These are phyloP conservation scores for Andrographis paniculata DNA, from an alignment of 305 asterid genomes.

Conservation along the genomic window DNA sequence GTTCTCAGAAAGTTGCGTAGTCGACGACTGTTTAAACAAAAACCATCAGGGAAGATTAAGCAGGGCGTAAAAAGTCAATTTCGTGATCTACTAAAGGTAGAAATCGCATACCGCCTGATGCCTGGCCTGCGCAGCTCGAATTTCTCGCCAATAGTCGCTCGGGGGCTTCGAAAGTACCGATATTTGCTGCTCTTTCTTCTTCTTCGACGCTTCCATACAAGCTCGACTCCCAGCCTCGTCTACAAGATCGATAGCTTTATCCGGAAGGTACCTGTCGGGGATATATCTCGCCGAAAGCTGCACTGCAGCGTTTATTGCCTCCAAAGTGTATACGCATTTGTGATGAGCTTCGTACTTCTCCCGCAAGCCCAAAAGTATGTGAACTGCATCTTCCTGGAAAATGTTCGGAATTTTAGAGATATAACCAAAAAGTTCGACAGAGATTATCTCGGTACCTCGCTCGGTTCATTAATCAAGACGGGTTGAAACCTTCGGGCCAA, in stretches of 20 bases:
- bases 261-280: conserved; percentile 94
- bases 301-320: conserved; percentile 95
- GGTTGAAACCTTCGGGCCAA: conserved; percentile 95
- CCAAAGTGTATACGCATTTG: conserved; percentile 75
- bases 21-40: conserved; percentile 36
- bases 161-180: conserved; percentile 64
- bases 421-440: conserved; percentile 7
- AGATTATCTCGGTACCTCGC: conserved; percentile 45
- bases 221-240: conserved; percentile 99
- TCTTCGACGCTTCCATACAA: conserved; percentile 69
- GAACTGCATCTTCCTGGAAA: conserved; percentile 72
- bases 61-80: conserved; percentile 1
- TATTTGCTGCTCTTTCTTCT: conserved; percentile 61
- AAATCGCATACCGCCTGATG: conserved; percentile 53
- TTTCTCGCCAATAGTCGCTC: conserved; percentile 84
- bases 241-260: conserved; percentile 93
- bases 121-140: conserved; percentile 70
- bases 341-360: conserved; percentile 85
- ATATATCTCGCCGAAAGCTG: conserved; percentile 79
- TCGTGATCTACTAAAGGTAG: conserved; percentile 1
- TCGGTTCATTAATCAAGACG: conserved; percentile 75
- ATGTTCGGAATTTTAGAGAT: conserved; percentile 19
- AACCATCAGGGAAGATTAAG: conserved; percentile 18
- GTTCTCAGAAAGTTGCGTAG: conserved; percentile 34
- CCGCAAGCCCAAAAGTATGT: conserved; percentile 77